Base-by-base conservation (phyloP, 305 asterid species). In the Withania somnifera region DNA sequence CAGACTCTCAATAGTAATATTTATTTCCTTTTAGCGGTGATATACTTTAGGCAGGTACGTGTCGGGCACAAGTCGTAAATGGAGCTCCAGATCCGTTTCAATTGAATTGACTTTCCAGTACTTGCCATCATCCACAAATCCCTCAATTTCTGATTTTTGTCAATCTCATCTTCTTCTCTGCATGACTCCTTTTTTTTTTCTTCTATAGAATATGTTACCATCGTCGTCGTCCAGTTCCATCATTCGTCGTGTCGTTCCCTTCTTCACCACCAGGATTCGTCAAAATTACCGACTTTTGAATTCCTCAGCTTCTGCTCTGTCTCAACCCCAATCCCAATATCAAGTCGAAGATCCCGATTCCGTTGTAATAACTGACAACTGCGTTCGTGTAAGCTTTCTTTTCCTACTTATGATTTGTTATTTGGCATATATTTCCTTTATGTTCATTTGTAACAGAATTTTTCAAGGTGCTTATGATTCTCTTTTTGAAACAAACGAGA, bases 231-330 rank as follows among this genome's bases (percentile, higher is more conserved):
- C 92, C 1, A 86, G 86, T 51, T 86, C 94, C 22, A 77, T 92
- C 83, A 85, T 93, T 84, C 87, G 83, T 71, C 92, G 93, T 50
- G 53, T 93, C 7, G 87, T 87, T 19, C 93, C 97, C 7, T 85
- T 82, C 82, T 36, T 91, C 38, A 86, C 89, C 20, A 84, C 90
- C 26, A 87, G 91, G 90, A 78, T 95, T 87, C 95, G 97, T 68
- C 88, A 36, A 56, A 94, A 94, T 87, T 89, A 93, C n/a, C 87
- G 95, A 86, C 92, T 91, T 51, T 84, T 94, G 22, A 86, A 93
- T 86, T 90, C 96, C 3, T 60, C 86, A 20, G 84, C 84, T 5
- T 77, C 84, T 7, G 87, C 97, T 80, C 84, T 92, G 11, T 95
- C 91, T 57, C 90, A 79, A 57, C 15, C 81, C 13, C 85, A 85